Conservation (phyloP, 257 asterid species). For the Striga asiatica region DNA sequence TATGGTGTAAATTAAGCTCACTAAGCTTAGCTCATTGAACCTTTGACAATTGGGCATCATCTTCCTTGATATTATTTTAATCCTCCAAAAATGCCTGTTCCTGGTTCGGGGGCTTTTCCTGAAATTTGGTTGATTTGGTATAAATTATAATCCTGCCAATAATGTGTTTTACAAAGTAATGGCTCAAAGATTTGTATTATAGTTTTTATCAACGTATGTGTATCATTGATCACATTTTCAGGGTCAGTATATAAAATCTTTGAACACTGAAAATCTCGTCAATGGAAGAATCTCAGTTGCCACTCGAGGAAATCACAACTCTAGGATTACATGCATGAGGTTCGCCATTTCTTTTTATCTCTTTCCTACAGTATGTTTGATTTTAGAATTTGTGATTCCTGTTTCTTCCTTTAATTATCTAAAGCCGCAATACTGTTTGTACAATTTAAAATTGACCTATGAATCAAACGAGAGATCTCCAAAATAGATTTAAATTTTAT, state of each 20-base stretch:
- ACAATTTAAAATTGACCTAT: neutral
- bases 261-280: slow-evolving; percentile 19
- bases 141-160: too few relatives aligned
- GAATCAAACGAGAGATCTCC: neutral
- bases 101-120: too few relatives aligned
- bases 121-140: too few relatives aligned
- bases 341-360: slow-evolving; percentile 17
- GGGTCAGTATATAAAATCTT: slow-evolving; percentile 38
- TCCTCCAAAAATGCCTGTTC: neutral
- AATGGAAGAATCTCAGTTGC: slow-evolving; percentile 19
- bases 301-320: slow-evolving; percentile 39
- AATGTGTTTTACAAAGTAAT: neutral
- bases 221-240: slow-evolving; percentile 22
- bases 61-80: neutral
- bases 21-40: neutral
- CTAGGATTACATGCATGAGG: slow-evolving; percentile 75
- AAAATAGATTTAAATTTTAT: neutral
- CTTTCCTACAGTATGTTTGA: neutral
- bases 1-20: neutral
- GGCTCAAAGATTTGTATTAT: neutral
- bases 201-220: neutral
- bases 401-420: neutral
- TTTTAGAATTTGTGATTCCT: neutral
- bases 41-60: neutral
- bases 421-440: neutral